Percentiles rank a stretch among this genome's conserved stretches.
These are phyloP conservation scores for Isatis tinctoria DNA, from an alignment of 345 rosid genomes.

Conservation along the genomic window DNA sequence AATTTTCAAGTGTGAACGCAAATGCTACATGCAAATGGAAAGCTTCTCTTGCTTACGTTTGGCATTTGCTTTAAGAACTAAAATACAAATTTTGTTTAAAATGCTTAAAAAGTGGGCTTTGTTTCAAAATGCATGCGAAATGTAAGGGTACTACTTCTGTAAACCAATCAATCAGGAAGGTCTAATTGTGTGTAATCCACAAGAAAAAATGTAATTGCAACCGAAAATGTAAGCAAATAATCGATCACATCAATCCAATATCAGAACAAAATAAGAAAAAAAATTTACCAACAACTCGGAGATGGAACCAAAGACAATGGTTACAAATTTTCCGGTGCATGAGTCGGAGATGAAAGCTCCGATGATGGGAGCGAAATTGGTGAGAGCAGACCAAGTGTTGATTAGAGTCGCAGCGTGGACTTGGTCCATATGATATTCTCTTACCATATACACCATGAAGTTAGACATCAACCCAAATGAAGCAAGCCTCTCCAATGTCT, in stretches of 20 bases:
- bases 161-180: not conserved
- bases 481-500: conserved; percentile 74
- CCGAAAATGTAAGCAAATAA: not conserved
- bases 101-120: not conserved
- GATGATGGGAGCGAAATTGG: conserved; percentile 54
- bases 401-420: conserved; percentile 49
- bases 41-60: not conserved
- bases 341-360: conserved; percentile 70
- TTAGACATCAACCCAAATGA: conserved; percentile 53
- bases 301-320: conserved; percentile 49
- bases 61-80: not conserved
- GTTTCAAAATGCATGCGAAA: not conserved
- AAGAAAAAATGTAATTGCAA: not conserved
- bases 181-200: not conserved
- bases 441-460: conserved; percentile 58
- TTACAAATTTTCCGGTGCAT: conserved; percentile 43
- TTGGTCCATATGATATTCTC: conserved; percentile 56
- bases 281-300: conserved; percentile 53
- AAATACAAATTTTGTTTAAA: not conserved
- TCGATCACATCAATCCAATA: not conserved
- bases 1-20: not conserved
- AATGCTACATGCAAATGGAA: not conserved
- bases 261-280: not conserved
- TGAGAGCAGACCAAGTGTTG: conserved; percentile 59
- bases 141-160: not conserved